phyloP scores from a whole-genome alignment of 2,329 filamentous ascomycete species.

The Nemania diffusa region DNA sequence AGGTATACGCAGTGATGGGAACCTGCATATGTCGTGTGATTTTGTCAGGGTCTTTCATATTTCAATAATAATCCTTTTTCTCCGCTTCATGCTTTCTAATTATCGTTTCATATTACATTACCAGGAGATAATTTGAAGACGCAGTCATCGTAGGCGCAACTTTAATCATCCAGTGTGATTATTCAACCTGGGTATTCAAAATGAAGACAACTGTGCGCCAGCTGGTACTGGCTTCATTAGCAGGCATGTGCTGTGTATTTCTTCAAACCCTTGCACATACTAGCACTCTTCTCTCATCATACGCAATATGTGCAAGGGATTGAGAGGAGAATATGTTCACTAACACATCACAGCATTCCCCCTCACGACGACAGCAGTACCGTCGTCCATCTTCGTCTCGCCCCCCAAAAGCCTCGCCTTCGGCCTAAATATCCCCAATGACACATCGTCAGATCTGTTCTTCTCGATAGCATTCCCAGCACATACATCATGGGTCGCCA shows the following conservation, averaged over 20 bases:
- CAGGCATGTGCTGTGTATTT: slow-evolving; percentile 23
- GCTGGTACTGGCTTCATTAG: slow-evolving; percentile 39
- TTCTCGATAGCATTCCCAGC: slow-evolving; percentile 63
- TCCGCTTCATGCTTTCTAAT: not conserved
- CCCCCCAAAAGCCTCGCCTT: slow-evolving; percentile 58
- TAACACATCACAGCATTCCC: slow-evolving; percentile 21
- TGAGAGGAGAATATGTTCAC: slow-evolving; percentile 6
- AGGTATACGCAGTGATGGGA: not conserved
- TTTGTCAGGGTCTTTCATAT: not conserved
- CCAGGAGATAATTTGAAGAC: not conserved
- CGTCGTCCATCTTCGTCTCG: slow-evolving; percentile 46
- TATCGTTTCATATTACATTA: not conserved
- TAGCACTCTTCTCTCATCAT: not conserved
- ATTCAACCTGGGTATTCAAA: not conserved
- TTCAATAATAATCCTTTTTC: not conserved
- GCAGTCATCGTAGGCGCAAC: not conserved
- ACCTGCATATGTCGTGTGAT: not conserved
- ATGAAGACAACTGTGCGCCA: slow-evolving; percentile 32
- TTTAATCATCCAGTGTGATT: not conserved
- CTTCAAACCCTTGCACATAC: not conserved
- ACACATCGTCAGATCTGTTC: slow-evolving; percentile 59
- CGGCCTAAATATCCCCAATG: slow-evolving; percentile 81
- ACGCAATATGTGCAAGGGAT: not conserved
- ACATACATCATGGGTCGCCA: slow-evolving; percentile 61
- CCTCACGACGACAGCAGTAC: slow-evolving; percentile 32